Evolutionary conservation across 345 rosid species (phyloP).

Genomic region (Gossypium australe): DNA sequence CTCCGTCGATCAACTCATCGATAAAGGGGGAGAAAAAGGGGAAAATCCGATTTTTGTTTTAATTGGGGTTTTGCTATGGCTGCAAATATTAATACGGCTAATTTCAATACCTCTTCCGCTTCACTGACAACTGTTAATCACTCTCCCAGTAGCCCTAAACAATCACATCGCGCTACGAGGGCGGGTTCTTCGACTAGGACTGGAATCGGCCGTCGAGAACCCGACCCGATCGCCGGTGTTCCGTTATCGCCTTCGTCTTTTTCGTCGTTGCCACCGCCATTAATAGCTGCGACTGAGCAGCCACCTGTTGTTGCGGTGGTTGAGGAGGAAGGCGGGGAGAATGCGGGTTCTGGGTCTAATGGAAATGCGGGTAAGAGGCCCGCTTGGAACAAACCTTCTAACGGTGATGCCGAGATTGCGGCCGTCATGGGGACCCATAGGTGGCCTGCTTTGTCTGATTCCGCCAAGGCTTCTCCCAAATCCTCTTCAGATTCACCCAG

Average conservation of each 20-base stretch:
- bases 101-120: conserved; percentile 4
- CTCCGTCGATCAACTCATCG: conserved; percentile 9
- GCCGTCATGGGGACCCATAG: conserved; percentile 55
- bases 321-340: conserved; percentile 40
- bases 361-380: conserved; percentile 64
- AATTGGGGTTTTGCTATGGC: not conserved
- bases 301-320: conserved; percentile 15
- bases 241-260: conserved; percentile 17
- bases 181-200: conserved; percentile 37
- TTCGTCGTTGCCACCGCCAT: not conserved
- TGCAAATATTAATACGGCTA: conserved; percentile 2
- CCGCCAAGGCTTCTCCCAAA: conserved; percentile 43
- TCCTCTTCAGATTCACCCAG: conserved; percentile 36
- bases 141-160: conserved; percentile 21
- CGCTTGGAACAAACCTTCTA: conserved; percentile 69
- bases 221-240: conserved; percentile 22
- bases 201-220: conserved; percentile 37
- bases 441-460: conserved; percentile 68
- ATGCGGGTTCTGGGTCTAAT: conserved; percentile 22
- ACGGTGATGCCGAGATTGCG: conserved; percentile 33
- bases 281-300: conserved; percentile 17
- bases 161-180: conserved; percentile 15
- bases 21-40: not conserved
- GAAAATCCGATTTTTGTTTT: conserved; percentile 1
- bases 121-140: not conserved